phyloP scores from a whole-genome alignment of 1,284 basidiomycete genomes.

The Irpex sp. region DNA sequence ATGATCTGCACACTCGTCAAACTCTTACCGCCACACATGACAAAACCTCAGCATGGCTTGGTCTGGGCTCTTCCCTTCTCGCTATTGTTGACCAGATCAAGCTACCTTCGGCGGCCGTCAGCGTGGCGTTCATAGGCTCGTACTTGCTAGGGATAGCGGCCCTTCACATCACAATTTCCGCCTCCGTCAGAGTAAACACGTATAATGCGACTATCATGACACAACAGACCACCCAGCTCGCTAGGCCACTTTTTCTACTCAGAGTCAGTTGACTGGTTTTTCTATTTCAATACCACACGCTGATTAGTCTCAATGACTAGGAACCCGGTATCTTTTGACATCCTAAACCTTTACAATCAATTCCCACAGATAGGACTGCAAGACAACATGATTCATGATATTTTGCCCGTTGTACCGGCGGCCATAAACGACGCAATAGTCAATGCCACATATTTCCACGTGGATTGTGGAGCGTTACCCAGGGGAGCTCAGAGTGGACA shows the following conservation, averaged over 20 bases:
- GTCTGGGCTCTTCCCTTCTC: background rate
- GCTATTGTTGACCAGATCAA: background rate
- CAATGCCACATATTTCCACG: background rate
- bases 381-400: constrained; percentile 8
- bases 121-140: background rate
- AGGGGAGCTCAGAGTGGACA: no score
- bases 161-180: constrained; percentile 2
- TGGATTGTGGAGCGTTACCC: no score
- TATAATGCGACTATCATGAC: background rate
- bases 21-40: background rate
- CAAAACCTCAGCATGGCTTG: background rate
- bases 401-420: background rate
- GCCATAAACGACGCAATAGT: background rate
- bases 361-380: background rate
- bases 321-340: background rate
- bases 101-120: background rate
- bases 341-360: background rate
- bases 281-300: background rate
- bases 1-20: background rate
- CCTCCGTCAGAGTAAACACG: background rate
- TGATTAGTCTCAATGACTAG: no score
- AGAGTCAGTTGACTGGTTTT: background rate
- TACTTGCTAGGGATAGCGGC: background rate
- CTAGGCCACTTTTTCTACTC: background rate
- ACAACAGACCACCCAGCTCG: background rate